Percentiles rank a stretch among this genome's conserved stretches.
These are phyloP conservation scores for Cryptococcus neoformans DNA, from an alignment of 1,284 basidiomycete species.

Conservation along the genomic window DNA sequence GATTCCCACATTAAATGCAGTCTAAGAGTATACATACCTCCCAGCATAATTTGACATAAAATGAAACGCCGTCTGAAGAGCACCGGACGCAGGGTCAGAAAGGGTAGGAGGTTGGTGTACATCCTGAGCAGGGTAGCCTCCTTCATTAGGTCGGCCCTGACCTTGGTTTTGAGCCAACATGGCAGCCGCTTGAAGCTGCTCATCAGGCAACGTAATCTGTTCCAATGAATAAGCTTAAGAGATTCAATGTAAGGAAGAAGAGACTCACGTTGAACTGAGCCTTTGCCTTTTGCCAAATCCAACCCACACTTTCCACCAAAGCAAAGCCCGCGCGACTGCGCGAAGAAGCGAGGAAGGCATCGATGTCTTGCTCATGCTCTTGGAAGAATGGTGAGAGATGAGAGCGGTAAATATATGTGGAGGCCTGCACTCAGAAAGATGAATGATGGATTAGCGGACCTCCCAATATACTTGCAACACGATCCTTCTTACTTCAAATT, in stretches of 20 bases:
- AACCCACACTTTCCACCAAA: conserved; percentile 30
- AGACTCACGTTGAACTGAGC: conserved; percentile 38
- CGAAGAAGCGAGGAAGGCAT: conserved; percentile 56
- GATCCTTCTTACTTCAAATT: conserved; percentile 59
- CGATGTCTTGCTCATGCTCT: conserved; percentile 64
- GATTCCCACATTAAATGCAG: neutral
- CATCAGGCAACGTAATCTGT: neutral
- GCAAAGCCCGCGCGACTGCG: conserved; percentile 28
- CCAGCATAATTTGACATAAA: conserved; percentile 34
- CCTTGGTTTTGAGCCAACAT: neutral
- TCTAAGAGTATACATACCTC: conserved; percentile 26
- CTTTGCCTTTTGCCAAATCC: conserved; percentile 41
- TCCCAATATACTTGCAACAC: neutral
- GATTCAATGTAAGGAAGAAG: neutral
- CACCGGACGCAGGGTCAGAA: conserved; percentile 44
- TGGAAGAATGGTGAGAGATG: conserved; percentile 65
- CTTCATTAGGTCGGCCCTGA: neutral
- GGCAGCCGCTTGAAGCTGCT: neutral
- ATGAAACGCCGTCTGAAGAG: conserved; percentile 37
- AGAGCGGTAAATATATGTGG: conserved; percentile 64
- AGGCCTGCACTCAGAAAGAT: conserved; percentile 55
- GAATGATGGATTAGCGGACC: neutral
- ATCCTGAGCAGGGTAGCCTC: conserved; percentile 9
- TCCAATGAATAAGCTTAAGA: neutral
- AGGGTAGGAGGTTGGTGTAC: conserved; percentile 40